A percentile compares a stretch with the other conserved stretches of the same genome.
Evolutionary conservation across 139 green algal species (phyloP).

Genomic region (Chlorella vulgaris): DNA sequence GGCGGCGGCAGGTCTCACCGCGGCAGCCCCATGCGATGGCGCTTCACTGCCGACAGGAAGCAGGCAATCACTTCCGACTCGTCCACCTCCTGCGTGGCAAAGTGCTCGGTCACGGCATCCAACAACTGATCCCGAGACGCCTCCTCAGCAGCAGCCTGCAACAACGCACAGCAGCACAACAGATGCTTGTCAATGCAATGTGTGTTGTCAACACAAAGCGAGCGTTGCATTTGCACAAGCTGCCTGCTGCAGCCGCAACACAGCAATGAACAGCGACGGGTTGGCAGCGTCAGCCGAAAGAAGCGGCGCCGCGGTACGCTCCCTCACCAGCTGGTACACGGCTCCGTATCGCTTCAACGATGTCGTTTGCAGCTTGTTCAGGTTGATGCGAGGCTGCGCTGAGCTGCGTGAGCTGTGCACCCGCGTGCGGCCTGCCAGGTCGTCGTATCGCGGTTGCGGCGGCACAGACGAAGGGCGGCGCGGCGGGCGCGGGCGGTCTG

Average conservation of each 20-base stretch:
- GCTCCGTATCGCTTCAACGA: constrained; percentile 60
- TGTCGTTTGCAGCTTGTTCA: constrained; percentile 66
- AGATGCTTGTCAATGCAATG: not conserved
- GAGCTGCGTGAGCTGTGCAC: not conserved
- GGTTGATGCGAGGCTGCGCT: constrained; percentile 53
- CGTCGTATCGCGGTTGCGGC: not conserved
- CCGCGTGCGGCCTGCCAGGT: not conserved
- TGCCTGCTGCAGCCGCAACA: not conserved
- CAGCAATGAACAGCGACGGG: not conserved
- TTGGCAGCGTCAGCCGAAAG: not conserved
- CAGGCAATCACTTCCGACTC: constrained; percentile 30
- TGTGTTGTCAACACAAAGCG: not conserved
- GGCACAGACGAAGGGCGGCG: constrained; percentile 17
- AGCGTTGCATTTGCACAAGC: not conserved
- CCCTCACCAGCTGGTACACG: constrained; percentile 39
- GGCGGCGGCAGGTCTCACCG: not conserved
- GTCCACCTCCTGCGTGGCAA: constrained; percentile 41
- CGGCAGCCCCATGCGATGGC: constrained; percentile 29
- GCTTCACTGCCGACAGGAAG: constrained; percentile 32
- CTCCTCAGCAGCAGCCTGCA: constrained; percentile 11
- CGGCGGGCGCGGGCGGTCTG: constrained; percentile 5
- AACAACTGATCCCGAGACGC: constrained; percentile 17
- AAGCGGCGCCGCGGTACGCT: not conserved
- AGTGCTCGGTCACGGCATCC: constrained; percentile 24
- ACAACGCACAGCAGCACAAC: not conserved